Evolutionary conservation across 2,329 filamentous ascomycete genomes (phyloP), one percentile per base, ranked within the genome.

Genomic region (Trematosphaeria pertusa): DNA sequence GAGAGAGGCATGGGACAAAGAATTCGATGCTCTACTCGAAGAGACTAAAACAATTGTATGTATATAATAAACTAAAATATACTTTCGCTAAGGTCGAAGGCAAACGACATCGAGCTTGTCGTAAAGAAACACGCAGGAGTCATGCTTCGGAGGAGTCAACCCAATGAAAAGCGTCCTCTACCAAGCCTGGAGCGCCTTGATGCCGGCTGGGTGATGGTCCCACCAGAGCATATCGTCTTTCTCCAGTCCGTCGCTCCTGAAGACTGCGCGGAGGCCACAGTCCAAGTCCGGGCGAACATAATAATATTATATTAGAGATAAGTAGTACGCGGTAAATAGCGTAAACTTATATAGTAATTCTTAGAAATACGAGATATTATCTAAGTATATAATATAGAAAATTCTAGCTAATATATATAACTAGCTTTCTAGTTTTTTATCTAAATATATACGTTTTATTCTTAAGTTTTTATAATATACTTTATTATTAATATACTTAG

Each of bases 161-260:
- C 33, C n/a, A n/a, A n/a, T n/a, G n/a, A n/a, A n/a, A n/a, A n/a
- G n/a, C n/a, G n/a, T 20, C 18, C 14, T 36, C 18, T 36, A 20
- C 14, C 33, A 15, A 36, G 15, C 15, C 33, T 36, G 19, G 33
- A 36, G 20, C 15, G 33, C 15, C 33, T 36, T 20, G 33, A 36
- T 36, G 18, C 33, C 19, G 33, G 33, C n/a, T 36, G 33, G 33
- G 33, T 36, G 33, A 36, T 12, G 33, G 33, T 36, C 33, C 33
- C 33, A 36, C 11, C 12, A 36, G 33, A 17, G 33, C 18, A 36
- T 36, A 20, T 20, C 15, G 33, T 20, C 33, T 17, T 36, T 20
- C 33, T 36, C 20, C n/a, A 12, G 33, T 36, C 33, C 33, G 14
- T 36, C 20, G 33, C 33, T 10, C 33, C 33, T 17, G 33, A 15